Evolutionary conservation across 2,329 filamentous ascomycete species (phyloP), one percentile per base, ranked within the genome.

Genomic region (Apiospora hydei): DNA sequence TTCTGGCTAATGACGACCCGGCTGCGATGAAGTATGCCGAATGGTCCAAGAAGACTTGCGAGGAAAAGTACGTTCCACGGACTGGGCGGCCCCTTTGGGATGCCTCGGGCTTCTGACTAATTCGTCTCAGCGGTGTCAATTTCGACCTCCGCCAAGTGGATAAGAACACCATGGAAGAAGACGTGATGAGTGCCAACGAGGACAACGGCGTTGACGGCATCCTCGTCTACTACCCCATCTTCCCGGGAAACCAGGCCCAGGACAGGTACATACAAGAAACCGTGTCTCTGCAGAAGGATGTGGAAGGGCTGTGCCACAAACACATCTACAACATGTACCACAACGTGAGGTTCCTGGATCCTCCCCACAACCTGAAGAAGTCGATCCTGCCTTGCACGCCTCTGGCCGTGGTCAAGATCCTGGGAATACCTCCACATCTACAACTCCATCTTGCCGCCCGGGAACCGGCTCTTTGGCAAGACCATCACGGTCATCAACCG

Each of bases 271-370:
- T 99, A 76, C 96, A 98, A 84, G 95, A 98, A 85, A 94, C 97
- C 3, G 95, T 98, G 71, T 91, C 94, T 71, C 88, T 98, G 61
- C 85, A 89, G 82, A 98, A 99, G 84, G 96, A 99, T 79, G 96
- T 99, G 76, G 96, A 99, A 83, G 96, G 96, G 47, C 90, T 99
- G 72, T 94, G 93, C 77, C 96, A 98, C 84, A 92, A 92, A 80
- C 95, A 98, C 85, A 93, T 98, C 80, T 95, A 96, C 89, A 99
- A 99, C 88, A 98, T 99, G 95, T 99, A 98, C 85, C 94, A 98
- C 87, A 99, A 99, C 85, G 90, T 97, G 78, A 94, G 96, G 76
- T 98, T 95, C 86, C 88, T 99, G 71, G 96, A 99, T 83, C 86
- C 91, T 34, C 92, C 92, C 5, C 83, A 87, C 61, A 93, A 94